Base-by-base conservation (phyloP, 345 rosid genomes). In the Carallia brachiata region DNA sequence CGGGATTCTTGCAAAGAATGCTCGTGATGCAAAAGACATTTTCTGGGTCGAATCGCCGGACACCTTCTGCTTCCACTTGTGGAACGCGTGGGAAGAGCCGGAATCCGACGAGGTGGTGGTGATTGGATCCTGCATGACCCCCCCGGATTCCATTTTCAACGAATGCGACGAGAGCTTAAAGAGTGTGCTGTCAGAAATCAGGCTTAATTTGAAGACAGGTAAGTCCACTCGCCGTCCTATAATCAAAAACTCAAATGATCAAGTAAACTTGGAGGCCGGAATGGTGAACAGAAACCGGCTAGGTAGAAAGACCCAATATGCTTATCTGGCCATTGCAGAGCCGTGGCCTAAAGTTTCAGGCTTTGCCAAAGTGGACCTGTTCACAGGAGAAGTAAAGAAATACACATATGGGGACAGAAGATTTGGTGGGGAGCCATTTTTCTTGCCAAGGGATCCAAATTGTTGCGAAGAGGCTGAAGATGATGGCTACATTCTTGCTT, bases 51-150 rank as follows among this genome's bases (percentile, higher is more conserved):
- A 90, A 52, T 91, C 85, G 6, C 89, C 91, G 18, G 94, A 86
- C 0, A 87, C 95, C 31, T 94, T 94, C 71, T 94, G 97, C 67
- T 94, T 94, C 74, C 98, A 94, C 62, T 69, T 94, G 0, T 94
- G 98, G 98, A 94, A 94, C 52, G 97, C 98, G 16, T 94, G 98
- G 98, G 98, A 94, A 34, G 91, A 88, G 62, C 86, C 84, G 37
- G 98, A 91, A 63, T 70, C 88, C 6, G 86, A 91, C 28, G 98
- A 94, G 53, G 82, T 90, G 3, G 96, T 94, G 23, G 97, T 94
- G 66, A 90, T 94, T 47, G 97, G 98, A 36, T 94, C 98, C 15
- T 91, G 97, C 78, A 94, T 94, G 97, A 90, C 99, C n/a, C 99
- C 97, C 10, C 85, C 97, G 18, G 99, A 94, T 81, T 94, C 99